Conservation (phyloP, 225 moss, liverwort and hornwort genomes). For the Physcomitrium patens region DNA sequence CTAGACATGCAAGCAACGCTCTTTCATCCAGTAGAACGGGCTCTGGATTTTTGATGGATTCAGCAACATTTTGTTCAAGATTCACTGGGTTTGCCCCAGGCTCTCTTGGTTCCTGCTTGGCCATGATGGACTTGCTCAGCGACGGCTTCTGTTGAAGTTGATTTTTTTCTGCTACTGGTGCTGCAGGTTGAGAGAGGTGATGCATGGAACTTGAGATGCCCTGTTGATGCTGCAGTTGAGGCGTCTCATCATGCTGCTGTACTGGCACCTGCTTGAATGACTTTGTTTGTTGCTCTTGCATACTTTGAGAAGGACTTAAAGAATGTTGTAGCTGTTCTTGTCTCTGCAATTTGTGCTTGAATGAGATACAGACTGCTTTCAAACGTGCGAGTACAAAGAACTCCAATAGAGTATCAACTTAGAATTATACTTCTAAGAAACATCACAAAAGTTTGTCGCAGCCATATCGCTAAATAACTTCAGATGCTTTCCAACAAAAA, state of each 20-base stretch:
- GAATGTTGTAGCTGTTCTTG: slow-evolving; percentile 47
- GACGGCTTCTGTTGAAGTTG: slow-evolving; percentile 40
- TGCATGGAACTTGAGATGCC: slow-evolving; percentile 66
- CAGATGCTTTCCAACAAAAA: not conserved
- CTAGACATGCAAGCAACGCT: slow-evolving; percentile 72
- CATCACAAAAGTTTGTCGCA: not conserved
- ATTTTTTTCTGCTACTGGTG: slow-evolving; percentile 40
- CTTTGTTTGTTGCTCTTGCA: slow-evolving; percentile 23
- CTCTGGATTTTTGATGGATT: slow-evolving; percentile 49
- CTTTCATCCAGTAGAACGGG: slow-evolving; percentile 73
- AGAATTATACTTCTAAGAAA: not conserved
- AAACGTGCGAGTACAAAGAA: not conserved
- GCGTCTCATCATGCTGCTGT: slow-evolving; percentile 52
- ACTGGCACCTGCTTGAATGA: slow-evolving; percentile 48
- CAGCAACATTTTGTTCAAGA: slow-evolving; percentile 41
- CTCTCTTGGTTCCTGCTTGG: slow-evolving; percentile 51
- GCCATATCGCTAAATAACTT: not conserved
- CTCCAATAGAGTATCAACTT: not conserved
- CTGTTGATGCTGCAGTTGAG: slow-evolving; percentile 78
- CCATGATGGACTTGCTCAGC: slow-evolving; percentile 35
- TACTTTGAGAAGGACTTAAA: too few relatives aligned
- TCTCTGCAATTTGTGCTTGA: slow-evolving; percentile 24
- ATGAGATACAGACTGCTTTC: not conserved
- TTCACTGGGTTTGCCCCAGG: slow-evolving; percentile 25
- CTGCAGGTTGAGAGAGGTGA: slow-evolving; percentile 48